These are phyloP conservation scores for Penicillium steckii DNA, from an alignment of 495 filamentous ascomycete species.

Conservation along the genomic window DNA sequence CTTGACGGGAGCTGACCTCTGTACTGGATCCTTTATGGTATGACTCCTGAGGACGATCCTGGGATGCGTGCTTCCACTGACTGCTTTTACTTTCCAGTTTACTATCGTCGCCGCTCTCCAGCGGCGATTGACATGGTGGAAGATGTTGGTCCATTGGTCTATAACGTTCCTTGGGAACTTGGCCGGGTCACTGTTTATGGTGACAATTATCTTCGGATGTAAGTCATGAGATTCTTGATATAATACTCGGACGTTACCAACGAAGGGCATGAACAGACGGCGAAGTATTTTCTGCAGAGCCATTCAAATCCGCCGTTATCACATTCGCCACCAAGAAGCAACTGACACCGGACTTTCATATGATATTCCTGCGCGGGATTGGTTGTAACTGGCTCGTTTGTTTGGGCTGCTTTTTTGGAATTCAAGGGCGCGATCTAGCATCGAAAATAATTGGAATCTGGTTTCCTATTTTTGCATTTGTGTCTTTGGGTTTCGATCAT, in stretches of 20 bases:
- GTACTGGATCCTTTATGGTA: constrained; percentile 60
- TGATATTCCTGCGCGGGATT: constrained; percentile 60
- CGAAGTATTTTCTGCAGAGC: constrained; percentile 51
- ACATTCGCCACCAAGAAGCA: constrained; percentile 54
- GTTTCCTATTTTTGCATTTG: constrained; percentile 62
- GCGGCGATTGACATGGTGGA: constrained; percentile 45
- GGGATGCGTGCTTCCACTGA: not conserved
- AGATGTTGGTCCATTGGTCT: constrained; percentile 54
- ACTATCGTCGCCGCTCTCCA: constrained; percentile 56
- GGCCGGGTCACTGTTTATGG: constrained; percentile 57
- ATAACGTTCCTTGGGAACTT: constrained; percentile 61
- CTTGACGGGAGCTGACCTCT: constrained; percentile 58
- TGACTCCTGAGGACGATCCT: not conserved
- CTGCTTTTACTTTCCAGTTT: constrained; percentile 33
- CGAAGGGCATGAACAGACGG: constrained; percentile 47
- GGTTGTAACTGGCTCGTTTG: constrained; percentile 67
- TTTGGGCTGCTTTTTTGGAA: constrained; percentile 56
- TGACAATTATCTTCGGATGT: constrained; percentile 59
- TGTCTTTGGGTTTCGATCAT: constrained; percentile 58
- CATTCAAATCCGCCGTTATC: constrained; percentile 50
- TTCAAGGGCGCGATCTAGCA: constrained; percentile 53
- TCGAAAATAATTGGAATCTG: constrained; percentile 63
- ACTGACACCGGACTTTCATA: constrained; percentile 55
- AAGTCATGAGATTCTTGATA: too few species aligned
- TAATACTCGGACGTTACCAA: too few species aligned